A percentile compares a stretch with the other conserved stretches of the same genome.
Conservation (phyloP, 495 filamentous ascomycete genomes). For the Ramalina intermedia region DNA sequence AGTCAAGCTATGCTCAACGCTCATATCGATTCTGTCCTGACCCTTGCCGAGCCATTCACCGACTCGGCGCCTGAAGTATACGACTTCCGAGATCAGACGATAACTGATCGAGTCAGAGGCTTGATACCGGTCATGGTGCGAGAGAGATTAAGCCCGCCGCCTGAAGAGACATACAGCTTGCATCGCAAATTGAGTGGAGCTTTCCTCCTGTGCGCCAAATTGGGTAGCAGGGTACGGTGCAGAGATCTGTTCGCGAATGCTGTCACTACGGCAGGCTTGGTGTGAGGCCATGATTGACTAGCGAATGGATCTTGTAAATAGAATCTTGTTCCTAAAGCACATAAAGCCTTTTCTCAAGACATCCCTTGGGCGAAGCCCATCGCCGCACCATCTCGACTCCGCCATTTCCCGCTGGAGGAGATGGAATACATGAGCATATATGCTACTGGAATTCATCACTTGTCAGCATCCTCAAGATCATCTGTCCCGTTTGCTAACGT, state of each 20-base stretch:
- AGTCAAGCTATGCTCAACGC: constrained; percentile 71
- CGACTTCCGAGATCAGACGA: constrained; percentile 86
- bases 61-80: constrained; percentile 65
- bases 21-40: constrained; percentile 66
- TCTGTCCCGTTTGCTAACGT: too few relatives aligned
- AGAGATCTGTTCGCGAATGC: constrained; percentile 65
- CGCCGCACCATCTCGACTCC: too few relatives aligned
- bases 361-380: too few relatives aligned
- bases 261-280: constrained; percentile 31
- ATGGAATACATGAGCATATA: too few relatives aligned
- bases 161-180: constrained; percentile 94
- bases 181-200: constrained; percentile 94
- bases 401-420: too few relatives aligned
- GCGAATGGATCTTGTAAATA: too few relatives aligned
- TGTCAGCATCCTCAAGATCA: too few relatives aligned
- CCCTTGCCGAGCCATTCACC: constrained; percentile 84
- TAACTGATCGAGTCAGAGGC: constrained; percentile 75
- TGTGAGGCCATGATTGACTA: neutral
- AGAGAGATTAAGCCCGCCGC: constrained; percentile 77
- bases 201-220: constrained; percentile 75
- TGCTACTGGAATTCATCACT: too few relatives aligned
- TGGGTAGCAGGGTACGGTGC: constrained; percentile 72
- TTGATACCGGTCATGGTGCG: constrained; percentile 86
- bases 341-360: too few relatives aligned
- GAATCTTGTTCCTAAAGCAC: too few relatives aligned